phyloP scores from a whole-genome alignment of 2,329 filamentous ascomycete species.

The Talaromyces sp. region DNA sequence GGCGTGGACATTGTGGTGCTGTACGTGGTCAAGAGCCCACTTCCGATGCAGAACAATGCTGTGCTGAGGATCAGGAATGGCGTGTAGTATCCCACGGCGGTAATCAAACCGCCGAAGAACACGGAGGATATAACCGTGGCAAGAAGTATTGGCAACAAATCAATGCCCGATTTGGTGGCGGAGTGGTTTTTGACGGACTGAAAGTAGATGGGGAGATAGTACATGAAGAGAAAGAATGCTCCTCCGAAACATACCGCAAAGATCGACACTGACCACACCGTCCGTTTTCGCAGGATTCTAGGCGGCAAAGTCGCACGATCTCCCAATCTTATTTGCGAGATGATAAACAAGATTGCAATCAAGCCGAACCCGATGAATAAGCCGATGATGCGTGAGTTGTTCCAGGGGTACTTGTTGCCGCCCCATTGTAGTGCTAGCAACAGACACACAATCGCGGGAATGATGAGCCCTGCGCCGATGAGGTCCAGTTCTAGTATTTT shows the following conservation, averaged over 20 bases:
- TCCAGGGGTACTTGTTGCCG: slow-evolving; percentile 37
- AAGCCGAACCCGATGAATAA: slow-evolving; percentile 44
- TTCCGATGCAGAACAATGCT: slow-evolving; percentile 22
- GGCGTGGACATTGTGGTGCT: slow-evolving; percentile 19
- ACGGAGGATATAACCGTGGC: slow-evolving; percentile 28
- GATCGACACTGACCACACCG: slow-evolving; percentile 31
- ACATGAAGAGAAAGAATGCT: slow-evolving; percentile 38
- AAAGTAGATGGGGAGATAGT: slow-evolving; percentile 50
- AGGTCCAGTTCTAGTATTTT: slow-evolving; percentile 40
- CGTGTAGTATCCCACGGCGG: slow-evolving; percentile 25
- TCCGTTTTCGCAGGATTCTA: slow-evolving; percentile 38
- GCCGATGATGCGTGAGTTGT: slow-evolving; percentile 42
- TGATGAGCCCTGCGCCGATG: slow-evolving; percentile 39
- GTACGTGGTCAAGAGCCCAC: slow-evolving; percentile 22
- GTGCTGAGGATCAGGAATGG: slow-evolving; percentile 28
- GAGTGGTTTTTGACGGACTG: slow-evolving; percentile 35
- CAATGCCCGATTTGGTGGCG: slow-evolving; percentile 38
- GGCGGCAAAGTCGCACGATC: slow-evolving; percentile 42
- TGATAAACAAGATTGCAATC: slow-evolving; percentile 34
- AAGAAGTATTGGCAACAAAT: slow-evolving; percentile 43
- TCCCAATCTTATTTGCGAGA: slow-evolving; percentile 35
- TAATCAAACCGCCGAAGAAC: slow-evolving; percentile 27
- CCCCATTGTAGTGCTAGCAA: slow-evolving; percentile 49
- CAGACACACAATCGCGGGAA: slow-evolving; percentile 39
- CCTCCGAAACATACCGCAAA: slow-evolving; percentile 39